Percentiles rank a stretch among this genome's conserved stretches.
phyloP scores from a whole-genome alignment of 2,329 filamentous ascomycete species.

The Hymenoscyphus linearis region DNA sequence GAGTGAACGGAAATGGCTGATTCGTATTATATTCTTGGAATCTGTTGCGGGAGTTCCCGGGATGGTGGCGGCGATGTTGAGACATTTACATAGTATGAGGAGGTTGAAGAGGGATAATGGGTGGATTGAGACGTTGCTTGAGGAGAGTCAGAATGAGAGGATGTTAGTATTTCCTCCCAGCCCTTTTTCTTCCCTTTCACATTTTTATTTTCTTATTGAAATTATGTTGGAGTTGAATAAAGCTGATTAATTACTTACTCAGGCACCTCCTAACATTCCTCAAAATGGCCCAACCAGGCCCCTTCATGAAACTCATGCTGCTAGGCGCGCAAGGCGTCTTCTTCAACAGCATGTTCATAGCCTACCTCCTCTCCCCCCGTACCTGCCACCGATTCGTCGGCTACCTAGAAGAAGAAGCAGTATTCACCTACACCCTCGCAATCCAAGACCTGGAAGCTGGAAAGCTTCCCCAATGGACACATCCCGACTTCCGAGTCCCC shows the following conservation, averaged over 20 bases:
- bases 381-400: slow-evolving; percentile 94
- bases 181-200: not conserved
- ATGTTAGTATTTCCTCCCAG: not conserved
- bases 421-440: slow-evolving; percentile 88
- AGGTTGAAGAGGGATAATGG: slow-evolving; percentile 90
- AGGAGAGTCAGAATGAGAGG: slow-evolving; percentile 34
- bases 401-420: slow-evolving; percentile 95
- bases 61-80: slow-evolving; percentile 93
- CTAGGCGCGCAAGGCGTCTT: slow-evolving; percentile 91
- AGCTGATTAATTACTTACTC: not conserved
- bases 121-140: slow-evolving; percentile 88
- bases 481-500: slow-evolving; percentile 65
- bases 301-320: slow-evolving; percentile 90
- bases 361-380: slow-evolving; percentile 79
- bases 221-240: too few species aligned
- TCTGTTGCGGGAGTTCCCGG: slow-evolving; percentile 92
- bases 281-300: slow-evolving; percentile 73
- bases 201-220: not conserved
- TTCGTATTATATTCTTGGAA: slow-evolving; percentile 88
- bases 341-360: slow-evolving; percentile 89
- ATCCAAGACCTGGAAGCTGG: slow-evolving; percentile 83
- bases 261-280: slow-evolving; percentile 94
- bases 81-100: slow-evolving; percentile 79
- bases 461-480: slow-evolving; percentile 74
- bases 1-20: slow-evolving; percentile 84